Evolutionary conservation across 2,329 filamentous ascomycete genomes (phyloP).

Genomic region (Stachybotrys chartarum): DNA sequence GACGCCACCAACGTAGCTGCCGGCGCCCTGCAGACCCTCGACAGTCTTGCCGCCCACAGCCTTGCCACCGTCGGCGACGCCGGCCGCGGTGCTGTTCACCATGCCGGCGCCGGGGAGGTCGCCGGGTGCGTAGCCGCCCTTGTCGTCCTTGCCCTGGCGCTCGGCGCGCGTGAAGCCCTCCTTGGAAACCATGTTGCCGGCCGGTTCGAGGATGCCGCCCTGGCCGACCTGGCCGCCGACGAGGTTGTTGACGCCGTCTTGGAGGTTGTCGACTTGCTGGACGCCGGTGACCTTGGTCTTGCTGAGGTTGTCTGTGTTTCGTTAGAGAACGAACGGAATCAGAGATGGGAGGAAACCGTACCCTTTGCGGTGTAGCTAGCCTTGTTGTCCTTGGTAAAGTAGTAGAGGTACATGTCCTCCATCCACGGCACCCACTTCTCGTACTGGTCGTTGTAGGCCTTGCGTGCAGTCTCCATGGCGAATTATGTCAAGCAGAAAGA

Average conservation of each 20-base stretch:
- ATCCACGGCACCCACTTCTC: slow-evolving; percentile 72
- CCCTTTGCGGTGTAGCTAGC: slow-evolving; percentile 63
- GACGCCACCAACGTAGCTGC: slow-evolving; percentile 23
- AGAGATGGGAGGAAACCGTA: slow-evolving; percentile 24
- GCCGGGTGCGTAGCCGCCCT: slow-evolving; percentile 38
- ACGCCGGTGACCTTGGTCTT: slow-evolving; percentile 65
- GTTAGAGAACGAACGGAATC: slow-evolving; percentile 4
- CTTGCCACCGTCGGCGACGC: slow-evolving; percentile 22
- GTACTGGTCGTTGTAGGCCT: slow-evolving; percentile 65
- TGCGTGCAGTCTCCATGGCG: slow-evolving; percentile 28
- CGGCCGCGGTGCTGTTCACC: slow-evolving; percentile 15
- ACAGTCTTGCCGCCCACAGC: slow-evolving; percentile 15
- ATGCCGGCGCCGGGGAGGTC: slow-evolving; percentile 20
- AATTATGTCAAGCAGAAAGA: neutral
- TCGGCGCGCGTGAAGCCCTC: slow-evolving; percentile 61
- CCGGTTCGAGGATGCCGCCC: slow-evolving; percentile 57
- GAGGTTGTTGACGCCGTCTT: slow-evolving; percentile 59
- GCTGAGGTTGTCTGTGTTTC: slow-evolving; percentile 49
- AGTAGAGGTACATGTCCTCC: slow-evolving; percentile 64
- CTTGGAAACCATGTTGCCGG: slow-evolving; percentile 55
- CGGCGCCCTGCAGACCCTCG: slow-evolving; percentile 20
- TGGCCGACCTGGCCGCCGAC: slow-evolving; percentile 59
- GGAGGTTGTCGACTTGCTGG: slow-evolving; percentile 58
- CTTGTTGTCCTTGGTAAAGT: slow-evolving; percentile 73
- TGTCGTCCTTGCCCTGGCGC: slow-evolving; percentile 55